Base-by-base conservation (phyloP, 139 green algal genomes). In the Coelastrella sp. region DNA sequence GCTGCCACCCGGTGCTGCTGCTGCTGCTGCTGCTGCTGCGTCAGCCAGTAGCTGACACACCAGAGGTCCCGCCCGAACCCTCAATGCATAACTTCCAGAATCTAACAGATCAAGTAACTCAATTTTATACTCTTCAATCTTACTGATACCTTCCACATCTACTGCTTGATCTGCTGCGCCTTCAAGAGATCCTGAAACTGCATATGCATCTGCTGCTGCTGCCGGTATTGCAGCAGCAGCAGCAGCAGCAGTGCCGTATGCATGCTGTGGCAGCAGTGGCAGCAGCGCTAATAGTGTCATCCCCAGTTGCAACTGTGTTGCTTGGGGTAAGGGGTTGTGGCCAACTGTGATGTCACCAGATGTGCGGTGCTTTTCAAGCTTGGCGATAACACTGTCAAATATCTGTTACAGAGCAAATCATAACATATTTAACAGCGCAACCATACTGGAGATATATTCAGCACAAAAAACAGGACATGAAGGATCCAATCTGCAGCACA, bases 301-400 rank as follows among this genome's bases (percentile, higher is more conserved):
- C 0, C 35, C 75, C 37, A 82, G 53, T 35, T 82, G 75, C 5
- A 82, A 34, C 75, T 82, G 75, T 40, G 75, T 82, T 11, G 75
- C 34, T 21, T 37, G 40, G 4, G 75, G 53, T 1, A 82, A 53
- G 2, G 34, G 75, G 75, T 71, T 82, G 53, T 81, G 73, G 3
- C 21, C 57, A 8, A 5, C n/a, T 3, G 41, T 17, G 13, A 21
- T 35, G 19, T 71, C 34, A 15, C 7, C 53, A 68, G 48, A 17
- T n/a, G 37, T 81, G 34, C 25, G 51, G 34, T 38, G 51, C 9
- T 38, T 51, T 2, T 40, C 32, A 6, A 82, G 53, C 1, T 53
- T 51, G 35, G 51, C 27, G 9, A 59, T 11, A 3, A 82, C 75
- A 37, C 51, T 53, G 15, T 32, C 51, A 53, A 82, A 82, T 21